These are phyloP conservation scores for Coelastrella sp. DNA, from an alignment of 139 green algal genomes.

Conservation along the genomic window DNA sequence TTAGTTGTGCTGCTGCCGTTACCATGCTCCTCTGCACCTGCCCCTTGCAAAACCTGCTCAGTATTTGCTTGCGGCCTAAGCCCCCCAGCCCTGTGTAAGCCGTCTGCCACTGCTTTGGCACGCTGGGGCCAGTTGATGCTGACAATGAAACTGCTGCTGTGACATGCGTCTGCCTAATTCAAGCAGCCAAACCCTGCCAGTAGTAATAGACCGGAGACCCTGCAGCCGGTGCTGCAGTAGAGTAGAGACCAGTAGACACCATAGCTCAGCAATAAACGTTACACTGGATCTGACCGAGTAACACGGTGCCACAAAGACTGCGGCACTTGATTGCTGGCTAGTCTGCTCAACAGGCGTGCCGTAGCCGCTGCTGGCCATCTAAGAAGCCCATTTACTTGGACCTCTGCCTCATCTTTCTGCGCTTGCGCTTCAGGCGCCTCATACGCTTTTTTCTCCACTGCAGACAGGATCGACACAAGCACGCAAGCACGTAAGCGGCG, in stretches of 20 bases:
- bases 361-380: conserved; percentile 15
- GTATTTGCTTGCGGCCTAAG: too few relatives aligned
- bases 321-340: conserved; percentile 20
- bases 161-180: too few relatives aligned
- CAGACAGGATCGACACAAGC: not conserved
- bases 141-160: too few relatives aligned
- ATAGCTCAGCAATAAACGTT: conserved; percentile 15
- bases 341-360: conserved; percentile 34
- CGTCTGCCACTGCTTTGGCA: too few relatives aligned
- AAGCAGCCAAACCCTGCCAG: too few relatives aligned
- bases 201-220: too few relatives aligned
- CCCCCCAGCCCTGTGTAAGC: too few relatives aligned
- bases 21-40: too few relatives aligned
- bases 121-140: too few relatives aligned
- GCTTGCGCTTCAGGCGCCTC: conserved; percentile 74
- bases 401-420: conserved; percentile 76
- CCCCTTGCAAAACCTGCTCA: too few relatives aligned
- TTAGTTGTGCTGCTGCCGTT: too few relatives aligned
- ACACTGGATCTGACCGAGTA: conserved; percentile 8
- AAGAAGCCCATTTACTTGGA: conserved; percentile 65
- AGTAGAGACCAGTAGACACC: not conserved
- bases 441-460: conserved; percentile 81
- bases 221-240: too few relatives aligned
- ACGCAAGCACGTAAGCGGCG: not conserved
- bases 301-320: conserved; percentile 27